Percentiles rank a stretch among this genome's conserved stretches.
These are phyloP conservation scores for Spinacia oleracea DNA, from an alignment of 179 eudicot genomes.

Conservation along the genomic window DNA sequence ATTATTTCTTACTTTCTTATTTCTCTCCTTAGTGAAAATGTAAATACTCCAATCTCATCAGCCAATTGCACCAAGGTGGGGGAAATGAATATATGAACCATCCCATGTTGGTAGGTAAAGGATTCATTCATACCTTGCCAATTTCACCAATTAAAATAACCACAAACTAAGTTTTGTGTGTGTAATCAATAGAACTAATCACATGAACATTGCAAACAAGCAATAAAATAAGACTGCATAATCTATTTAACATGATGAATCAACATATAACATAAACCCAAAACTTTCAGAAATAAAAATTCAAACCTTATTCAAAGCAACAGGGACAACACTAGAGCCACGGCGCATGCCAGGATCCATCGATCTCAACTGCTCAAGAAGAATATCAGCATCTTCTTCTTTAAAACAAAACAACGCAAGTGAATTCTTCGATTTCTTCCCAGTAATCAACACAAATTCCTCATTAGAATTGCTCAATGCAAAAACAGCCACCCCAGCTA, in stretches of 20 bases:
- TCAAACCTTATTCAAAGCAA: slow-evolving; percentile 80
- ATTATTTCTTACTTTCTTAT: no score
- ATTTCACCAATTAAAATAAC: neutral
- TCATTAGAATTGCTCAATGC: slow-evolving; percentile 61
- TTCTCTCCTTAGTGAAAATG: no score
- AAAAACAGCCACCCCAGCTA: slow-evolving; percentile 79
- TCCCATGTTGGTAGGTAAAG: neutral
- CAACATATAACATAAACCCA: neutral
- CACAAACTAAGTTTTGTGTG: neutral
- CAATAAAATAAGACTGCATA: neutral
- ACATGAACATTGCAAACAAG: neutral
- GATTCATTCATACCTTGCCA: neutral
- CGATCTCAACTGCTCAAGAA: slow-evolving; percentile 66
- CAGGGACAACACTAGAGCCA: slow-evolving; percentile 72
- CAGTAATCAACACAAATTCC: slow-evolving; percentile 79
- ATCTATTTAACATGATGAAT: neutral
- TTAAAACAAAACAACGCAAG: slow-evolving; percentile 74
- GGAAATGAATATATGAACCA: neutral
- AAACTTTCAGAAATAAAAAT: neutral
- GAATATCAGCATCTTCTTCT: slow-evolving; percentile 67
- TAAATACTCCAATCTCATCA: neutral
- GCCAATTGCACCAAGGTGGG: neutral
- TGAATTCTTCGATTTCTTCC: slow-evolving; percentile 38
- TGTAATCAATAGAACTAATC: neutral
- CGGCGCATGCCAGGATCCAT: slow-evolving; percentile 65